These are phyloP conservation scores for Aureobasidium sp. DNA, from an alignment of 2,329 filamentous ascomycete genomes.

Conservation along the genomic window DNA sequence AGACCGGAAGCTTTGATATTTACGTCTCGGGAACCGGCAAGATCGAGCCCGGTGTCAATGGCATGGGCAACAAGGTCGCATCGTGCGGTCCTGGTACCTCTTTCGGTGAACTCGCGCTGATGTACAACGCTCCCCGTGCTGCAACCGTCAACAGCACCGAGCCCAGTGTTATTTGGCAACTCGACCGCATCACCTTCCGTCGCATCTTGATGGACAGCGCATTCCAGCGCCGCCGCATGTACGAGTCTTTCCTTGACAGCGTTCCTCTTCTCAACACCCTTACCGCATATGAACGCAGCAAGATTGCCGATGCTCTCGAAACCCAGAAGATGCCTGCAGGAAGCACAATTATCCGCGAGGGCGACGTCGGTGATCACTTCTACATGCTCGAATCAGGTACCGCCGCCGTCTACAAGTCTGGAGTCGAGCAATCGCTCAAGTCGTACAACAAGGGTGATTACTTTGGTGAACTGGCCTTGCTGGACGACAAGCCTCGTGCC, in stretches of 20 bases:
- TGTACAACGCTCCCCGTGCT: conserved; percentile 97
- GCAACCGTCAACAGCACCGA: conserved; percentile 87
- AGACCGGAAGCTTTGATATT: conserved; percentile 83
- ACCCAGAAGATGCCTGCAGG: conserved; percentile 77
- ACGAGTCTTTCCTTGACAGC: conserved; percentile 92
- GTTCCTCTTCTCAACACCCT: conserved; percentile 78
- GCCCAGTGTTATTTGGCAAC: conserved; percentile 79
- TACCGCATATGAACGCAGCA: conserved; percentile 87
- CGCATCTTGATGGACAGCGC: conserved; percentile 98
- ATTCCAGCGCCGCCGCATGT: conserved; percentile 91
- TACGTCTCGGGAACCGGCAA: conserved; percentile 75
- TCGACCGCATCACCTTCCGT: conserved; percentile 93
- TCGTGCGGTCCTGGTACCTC: conserved; percentile 81
- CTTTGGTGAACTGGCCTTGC: conserved; percentile 88
- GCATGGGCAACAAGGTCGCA: conserved; percentile 75
- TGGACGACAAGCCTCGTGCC: conserved; percentile 89
- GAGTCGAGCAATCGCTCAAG: conserved; percentile 61
- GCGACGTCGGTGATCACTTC: conserved; percentile 85
- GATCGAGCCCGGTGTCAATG: conserved; percentile 71
- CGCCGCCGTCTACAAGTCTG: conserved; percentile 80
- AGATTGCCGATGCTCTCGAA: conserved; percentile 94
- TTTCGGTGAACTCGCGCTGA: conserved; percentile 92
- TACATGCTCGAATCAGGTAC: conserved; percentile 84
- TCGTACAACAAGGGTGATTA: conserved; percentile 88
- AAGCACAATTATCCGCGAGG: conserved; percentile 81